Evolutionary conservation across 2,329 filamentous ascomycete species (phyloP).

Genomic region (Talaromyces marneffei): DNA sequence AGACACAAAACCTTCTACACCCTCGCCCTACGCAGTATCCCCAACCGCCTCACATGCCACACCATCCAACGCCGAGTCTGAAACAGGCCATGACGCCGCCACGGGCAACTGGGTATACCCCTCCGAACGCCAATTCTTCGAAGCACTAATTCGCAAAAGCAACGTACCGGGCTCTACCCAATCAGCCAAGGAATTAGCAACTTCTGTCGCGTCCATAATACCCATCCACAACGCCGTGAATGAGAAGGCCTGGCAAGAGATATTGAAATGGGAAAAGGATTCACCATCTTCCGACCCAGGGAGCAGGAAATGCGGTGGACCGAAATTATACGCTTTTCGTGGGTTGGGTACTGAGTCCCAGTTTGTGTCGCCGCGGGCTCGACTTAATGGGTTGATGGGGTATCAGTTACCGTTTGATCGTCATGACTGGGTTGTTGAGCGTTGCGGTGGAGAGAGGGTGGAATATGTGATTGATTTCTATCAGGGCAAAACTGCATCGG

Average conservation of each 20-base stretch:
- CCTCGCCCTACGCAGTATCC: constrained; percentile 20
- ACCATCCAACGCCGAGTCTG: constrained; percentile 69
- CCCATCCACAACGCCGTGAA: constrained; percentile 99
- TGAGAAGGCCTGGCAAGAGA: constrained; percentile 90
- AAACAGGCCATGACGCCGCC: constrained; percentile 62
- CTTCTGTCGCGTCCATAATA: constrained; percentile 85
- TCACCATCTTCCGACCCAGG: constrained; percentile 50
- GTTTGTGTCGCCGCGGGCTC: constrained; percentile 71
- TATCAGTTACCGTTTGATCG: constrained; percentile 89
- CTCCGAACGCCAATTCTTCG: constrained; percentile 95
- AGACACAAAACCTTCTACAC: constrained; percentile 18
- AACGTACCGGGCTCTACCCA: constrained; percentile 55
- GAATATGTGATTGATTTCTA: constrained; percentile 99
- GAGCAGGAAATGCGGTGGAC: constrained; percentile 66
- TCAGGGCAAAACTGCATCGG: constrained; percentile 53
- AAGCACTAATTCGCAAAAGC: constrained; percentile 90
- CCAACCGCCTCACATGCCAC: constrained; percentile 23
- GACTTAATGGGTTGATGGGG: constrained; percentile 77
- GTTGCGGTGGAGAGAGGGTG: constrained; percentile 67
- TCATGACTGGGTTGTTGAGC: constrained; percentile 94
- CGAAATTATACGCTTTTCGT: constrained; percentile 75
- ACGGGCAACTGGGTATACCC: constrained; percentile 96
- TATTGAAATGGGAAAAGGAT: constrained; percentile 78
- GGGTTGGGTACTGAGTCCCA: constrained; percentile 51
- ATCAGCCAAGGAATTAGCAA: constrained; percentile 43